These are phyloP conservation scores for Eucommia ulmoides DNA, from an alignment of 257 asterid genomes.

Conservation along the genomic window DNA sequence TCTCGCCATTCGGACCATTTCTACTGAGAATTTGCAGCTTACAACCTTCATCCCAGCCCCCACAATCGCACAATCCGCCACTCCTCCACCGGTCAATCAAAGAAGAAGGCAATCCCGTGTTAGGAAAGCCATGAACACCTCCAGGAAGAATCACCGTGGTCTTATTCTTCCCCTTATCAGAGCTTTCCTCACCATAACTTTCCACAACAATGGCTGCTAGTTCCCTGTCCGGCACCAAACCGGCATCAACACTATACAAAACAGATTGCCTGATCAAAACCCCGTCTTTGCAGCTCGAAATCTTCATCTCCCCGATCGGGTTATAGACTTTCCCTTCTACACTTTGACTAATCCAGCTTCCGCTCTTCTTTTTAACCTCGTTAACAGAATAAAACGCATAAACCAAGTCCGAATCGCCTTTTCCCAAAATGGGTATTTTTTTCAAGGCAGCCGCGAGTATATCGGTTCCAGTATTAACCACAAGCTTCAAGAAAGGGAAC, in stretches of 20 bases:
- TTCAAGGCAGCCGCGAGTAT: conserved; percentile 63
- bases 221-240: conserved; percentile 29
- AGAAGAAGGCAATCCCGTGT: conserved; percentile 63
- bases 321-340: conserved; percentile 35
- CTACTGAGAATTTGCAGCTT: conserved; percentile 30
- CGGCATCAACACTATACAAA: conserved; percentile 22
- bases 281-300: conserved; percentile 21
- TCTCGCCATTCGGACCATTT: conserved; percentile 8
- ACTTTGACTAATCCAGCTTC: conserved; percentile 38
- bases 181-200: conserved; percentile 14
- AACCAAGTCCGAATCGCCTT: conserved; percentile 27
- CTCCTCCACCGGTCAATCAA: conserved; percentile 63
- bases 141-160: conserved; percentile 54
- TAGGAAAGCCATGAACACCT: conserved; percentile 63
- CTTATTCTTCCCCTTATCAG: conserved; percentile 9
- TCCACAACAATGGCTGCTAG: conserved; percentile 59
- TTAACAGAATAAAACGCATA: conserved; percentile 49
- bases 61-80: conserved; percentile 80
- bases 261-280: conserved; percentile 44
- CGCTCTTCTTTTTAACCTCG: conserved; percentile 43
- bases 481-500: conserved; percentile 65
- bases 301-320: conserved; percentile 59
- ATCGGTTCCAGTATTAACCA: conserved; percentile 44
- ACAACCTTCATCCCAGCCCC: conserved; percentile 91
- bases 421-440: conserved; percentile 21